Percentiles rank a stretch among this genome's conserved stretches.
phyloP scores from a whole-genome alignment of 2,329 filamentous ascomycete species.

The Talaromyces sp. region DNA sequence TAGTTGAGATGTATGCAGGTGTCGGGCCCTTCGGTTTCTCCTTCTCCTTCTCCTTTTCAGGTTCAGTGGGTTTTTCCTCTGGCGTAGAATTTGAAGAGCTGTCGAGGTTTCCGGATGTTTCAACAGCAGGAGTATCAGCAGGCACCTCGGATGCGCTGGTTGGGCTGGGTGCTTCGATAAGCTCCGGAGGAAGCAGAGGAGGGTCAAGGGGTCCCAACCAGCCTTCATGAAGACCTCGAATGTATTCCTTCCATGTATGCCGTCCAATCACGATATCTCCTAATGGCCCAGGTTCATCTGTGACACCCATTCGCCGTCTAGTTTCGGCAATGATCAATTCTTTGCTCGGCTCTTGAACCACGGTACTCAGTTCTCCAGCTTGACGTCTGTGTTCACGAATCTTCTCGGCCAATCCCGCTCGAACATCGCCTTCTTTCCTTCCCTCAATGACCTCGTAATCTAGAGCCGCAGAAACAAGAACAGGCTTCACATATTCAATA shows the following conservation, averaged over 20 bases:
- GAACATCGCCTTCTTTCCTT: conserved; percentile 84
- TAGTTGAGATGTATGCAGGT: conserved; percentile 68
- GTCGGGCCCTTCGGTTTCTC: conserved; percentile 57
- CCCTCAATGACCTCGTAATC: conserved; percentile 98
- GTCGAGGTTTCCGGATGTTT: conserved; percentile 17
- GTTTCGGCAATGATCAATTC: conserved; percentile 62
- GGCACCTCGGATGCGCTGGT: conserved; percentile 23
- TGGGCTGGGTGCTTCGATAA: conserved; percentile 8
- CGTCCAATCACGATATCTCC: conserved; percentile 88
- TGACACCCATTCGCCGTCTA: conserved; percentile 64
- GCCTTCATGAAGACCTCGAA: conserved; percentile 88
- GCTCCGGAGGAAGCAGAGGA: conserved; percentile 25
- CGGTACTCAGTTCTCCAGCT: conserved; percentile 53
- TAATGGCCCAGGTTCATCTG: conserved; percentile 67
- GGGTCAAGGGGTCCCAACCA: conserved; percentile 81
- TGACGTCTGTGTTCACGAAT: conserved; percentile 66
- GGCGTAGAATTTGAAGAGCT: conserved; percentile 26
- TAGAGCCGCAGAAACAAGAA: conserved; percentile 81
- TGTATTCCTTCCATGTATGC: conserved; percentile 96
- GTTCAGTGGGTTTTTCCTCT: conserved; percentile 33
- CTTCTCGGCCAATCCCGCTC: conserved; percentile 80
- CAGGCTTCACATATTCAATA: conserved; percentile 90
- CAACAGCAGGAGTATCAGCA: background rate
- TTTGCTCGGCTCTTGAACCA: conserved; percentile 46
- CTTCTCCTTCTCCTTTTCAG: conserved; percentile 47